These are phyloP conservation scores for Mycocentrospora acerina DNA, from an alignment of 2,329 filamentous ascomycete genomes.

Conservation along the genomic window DNA sequence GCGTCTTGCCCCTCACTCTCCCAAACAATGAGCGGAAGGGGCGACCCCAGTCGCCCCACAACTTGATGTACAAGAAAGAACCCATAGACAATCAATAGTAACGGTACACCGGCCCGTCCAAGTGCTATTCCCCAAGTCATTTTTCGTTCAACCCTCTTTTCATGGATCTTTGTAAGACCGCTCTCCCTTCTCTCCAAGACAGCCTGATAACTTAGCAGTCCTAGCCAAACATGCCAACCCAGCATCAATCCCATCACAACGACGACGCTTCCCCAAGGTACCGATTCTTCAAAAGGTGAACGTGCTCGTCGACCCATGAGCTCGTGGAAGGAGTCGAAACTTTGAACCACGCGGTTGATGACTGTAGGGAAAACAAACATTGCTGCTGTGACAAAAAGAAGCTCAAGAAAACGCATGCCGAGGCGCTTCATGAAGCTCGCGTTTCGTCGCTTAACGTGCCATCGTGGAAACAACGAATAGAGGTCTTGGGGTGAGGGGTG, in stretches of 20 bases:
- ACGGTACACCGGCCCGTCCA: background rate
- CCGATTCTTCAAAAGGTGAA: constrained; percentile 9
- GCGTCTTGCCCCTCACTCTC: background rate
- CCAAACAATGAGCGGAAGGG: no score
- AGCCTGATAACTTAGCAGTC: constrained; percentile 10
- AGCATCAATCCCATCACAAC: constrained; percentile 9
- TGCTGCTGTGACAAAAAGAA: constrained; percentile 8
- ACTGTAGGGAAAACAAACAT: constrained; percentile 15
- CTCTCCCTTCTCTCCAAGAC: constrained; percentile 10
- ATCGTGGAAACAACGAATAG: background rate
- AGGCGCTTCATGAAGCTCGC: constrained; percentile 5
- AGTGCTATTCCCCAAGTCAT: constrained; percentile 1
- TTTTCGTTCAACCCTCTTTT: no score
- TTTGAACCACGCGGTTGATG: constrained; percentile 16
- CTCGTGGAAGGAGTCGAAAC: constrained; percentile 16
- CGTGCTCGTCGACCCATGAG: constrained; percentile 15
- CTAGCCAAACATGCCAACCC: constrained; percentile 19
- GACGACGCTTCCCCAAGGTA: constrained; percentile 1
- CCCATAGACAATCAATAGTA: no score
- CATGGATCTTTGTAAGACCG: no score
- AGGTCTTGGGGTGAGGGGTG: background rate
- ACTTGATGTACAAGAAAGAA: no score
- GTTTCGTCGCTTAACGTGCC: constrained; percentile 4
- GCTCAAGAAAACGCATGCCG: constrained; percentile 12
- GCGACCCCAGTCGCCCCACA: no score